Base-by-base conservation (phyloP, 768 basidiomycete genomes). In the Chalciporus pseudorubinellus region DNA sequence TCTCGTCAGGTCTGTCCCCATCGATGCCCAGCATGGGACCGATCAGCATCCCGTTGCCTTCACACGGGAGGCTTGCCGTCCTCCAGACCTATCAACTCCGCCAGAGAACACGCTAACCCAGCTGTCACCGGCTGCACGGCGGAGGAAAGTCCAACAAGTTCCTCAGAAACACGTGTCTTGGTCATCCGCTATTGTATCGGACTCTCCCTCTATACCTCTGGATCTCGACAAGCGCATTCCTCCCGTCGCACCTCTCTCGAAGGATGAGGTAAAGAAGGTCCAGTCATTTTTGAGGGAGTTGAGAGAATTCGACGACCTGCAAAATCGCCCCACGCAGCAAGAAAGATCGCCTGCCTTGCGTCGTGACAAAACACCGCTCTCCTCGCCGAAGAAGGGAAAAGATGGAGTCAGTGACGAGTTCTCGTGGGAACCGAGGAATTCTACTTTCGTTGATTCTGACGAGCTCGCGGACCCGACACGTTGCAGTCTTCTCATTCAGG, bases 401-500 rank as follows among this genome's bases (percentile, higher is more conserved):
- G 45, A 53, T 7, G n/a, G 36, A 18, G 26, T 31, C 33, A 40
- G 24, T 3, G 59, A 59, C 34, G 50, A 58, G 11, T 50, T 58
- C 16, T 50, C 55, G 6, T 61, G 62, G 58, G 56, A 60, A n/a
- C 51, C 46, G 6, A 34, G 55, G 16, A 53, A 46, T 19, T 33
- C 45, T 21, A 34, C 52, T 19, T 41, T 19, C 19, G 31, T 48
- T 18, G 43, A 55, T n/a, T n/a, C 20, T 9, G 19, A 34, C 24
- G 31, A 48, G 5, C 40, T 20, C 41, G 26, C 18, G n/a, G 61
- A 64, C 20, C 26, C 56, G 16, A 55, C 57, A 2, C 58, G 56
- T 33, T 70, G 49, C 22, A 69, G 69, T 51, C 44, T 58, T 44
- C 65, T 69, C 29, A 60, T 69, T 26, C 60, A 63, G 14, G 69